Evolutionary conservation across 2,329 filamentous ascomycete genomes (phyloP).

Genomic region (Mycosphaerelloides madeirae): DNA sequence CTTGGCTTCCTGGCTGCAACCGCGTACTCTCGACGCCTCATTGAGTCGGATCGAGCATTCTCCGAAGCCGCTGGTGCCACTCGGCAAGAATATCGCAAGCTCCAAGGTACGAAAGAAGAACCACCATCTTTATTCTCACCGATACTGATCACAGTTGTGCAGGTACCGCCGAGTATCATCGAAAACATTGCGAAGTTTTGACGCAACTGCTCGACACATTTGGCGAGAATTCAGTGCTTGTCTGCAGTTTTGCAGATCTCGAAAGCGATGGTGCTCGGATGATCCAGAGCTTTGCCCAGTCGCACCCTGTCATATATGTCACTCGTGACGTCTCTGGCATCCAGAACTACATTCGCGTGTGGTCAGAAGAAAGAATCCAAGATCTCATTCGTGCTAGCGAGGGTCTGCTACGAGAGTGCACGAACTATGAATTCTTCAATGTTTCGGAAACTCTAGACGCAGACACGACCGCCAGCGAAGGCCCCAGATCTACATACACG

Average conservation of each 20-base stretch:
- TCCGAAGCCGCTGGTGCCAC: slow-evolving; percentile 59
- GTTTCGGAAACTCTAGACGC: slow-evolving; percentile 51
- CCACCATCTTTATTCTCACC: no score
- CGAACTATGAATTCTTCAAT: slow-evolving; percentile 74
- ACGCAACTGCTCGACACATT: slow-evolving; percentile 57
- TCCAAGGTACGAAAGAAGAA: slow-evolving; percentile 44
- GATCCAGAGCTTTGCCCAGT: slow-evolving; percentile 57
- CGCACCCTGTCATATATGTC: slow-evolving; percentile 67
- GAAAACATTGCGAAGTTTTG: slow-evolving; percentile 59
- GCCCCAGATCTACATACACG: slow-evolving; percentile 8
- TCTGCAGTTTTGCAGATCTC: slow-evolving; percentile 66
- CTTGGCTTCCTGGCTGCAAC: slow-evolving; percentile 70
- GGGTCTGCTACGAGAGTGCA: slow-evolving; percentile 59
- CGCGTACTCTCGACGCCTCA: slow-evolving; percentile 61
- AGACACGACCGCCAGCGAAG: slow-evolving; percentile 28
- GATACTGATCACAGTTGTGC: no score
- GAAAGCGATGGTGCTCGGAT: slow-evolving; percentile 58
- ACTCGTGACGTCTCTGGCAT: slow-evolving; percentile 62
- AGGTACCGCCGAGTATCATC: slow-evolving; percentile 54
- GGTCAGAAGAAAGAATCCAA: slow-evolving; percentile 52
- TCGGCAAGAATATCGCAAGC: slow-evolving; percentile 59
- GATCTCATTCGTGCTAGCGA: slow-evolving; percentile 56
- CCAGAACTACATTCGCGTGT: slow-evolving; percentile 54
- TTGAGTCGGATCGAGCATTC: slow-evolving; percentile 67
- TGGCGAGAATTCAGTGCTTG: slow-evolving; percentile 59